Evolutionary conservation across 2,329 filamentous ascomycete species (phyloP), one percentile per base, ranked within the genome.

Genomic region (Fusarium tjaetaba): DNA sequence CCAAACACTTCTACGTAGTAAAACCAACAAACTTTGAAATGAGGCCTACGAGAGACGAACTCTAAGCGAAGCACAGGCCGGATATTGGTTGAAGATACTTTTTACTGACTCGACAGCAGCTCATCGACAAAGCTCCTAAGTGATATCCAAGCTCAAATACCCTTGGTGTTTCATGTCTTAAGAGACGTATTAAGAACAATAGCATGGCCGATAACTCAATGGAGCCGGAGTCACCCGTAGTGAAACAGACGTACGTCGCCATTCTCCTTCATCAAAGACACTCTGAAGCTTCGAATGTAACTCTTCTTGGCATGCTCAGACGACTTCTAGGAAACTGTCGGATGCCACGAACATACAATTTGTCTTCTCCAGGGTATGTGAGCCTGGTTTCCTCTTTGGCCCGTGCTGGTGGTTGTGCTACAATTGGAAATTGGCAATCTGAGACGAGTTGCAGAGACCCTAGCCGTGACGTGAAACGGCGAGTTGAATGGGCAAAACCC

Each of bases 351-450:
- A 26, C 26, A 20, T n/a, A 32, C 10, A 46, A 24, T 30, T 32
- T 41, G 41, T 32, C 24, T 57, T 49, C 41, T 70, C 36, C 53
- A 70, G 67, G 61, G 60, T 70, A 65, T 70, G 24, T 34, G 18
- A 66, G 66, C 61, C 24, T 13, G 34, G 67, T 22, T 71, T 48
- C 30, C 16, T 52, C 8, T 38, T 49, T 64, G 61, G 51, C 24
- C 66, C 34, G 65, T 75, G 56, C 60, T 38, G 58, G 26, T 64
- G 58, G 26, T 64, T 62, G 70, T 69, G 61, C 42, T 55, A 55
- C 38, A 48, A 52, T 55, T 75, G 71, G 71, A 78, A 76, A 77
- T 77, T 77, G 65, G 68, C 68, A 78, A 77, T 76, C 76, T 77
- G 76, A 77, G 76, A 77, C 76, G 64, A 61, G 58, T 70, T 48